Percentiles rank a stretch among this genome's conserved stretches.
These are phyloP conservation scores for Carnegiea gigantea DNA, from an alignment of 179 eudicot species.

Conservation along the genomic window DNA sequence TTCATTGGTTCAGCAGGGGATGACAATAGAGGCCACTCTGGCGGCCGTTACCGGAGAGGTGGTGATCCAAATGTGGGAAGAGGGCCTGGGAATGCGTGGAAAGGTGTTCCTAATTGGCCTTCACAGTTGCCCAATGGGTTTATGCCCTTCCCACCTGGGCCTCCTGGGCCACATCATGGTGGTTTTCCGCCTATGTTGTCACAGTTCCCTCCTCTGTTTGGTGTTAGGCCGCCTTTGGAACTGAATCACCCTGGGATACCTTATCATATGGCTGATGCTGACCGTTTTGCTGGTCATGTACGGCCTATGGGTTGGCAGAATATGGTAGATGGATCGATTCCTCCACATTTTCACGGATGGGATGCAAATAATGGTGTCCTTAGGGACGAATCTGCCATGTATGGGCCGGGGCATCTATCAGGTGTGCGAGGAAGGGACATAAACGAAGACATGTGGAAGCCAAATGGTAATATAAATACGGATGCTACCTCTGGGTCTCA, in stretches of 20 bases:
- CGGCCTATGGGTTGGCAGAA: conserved; percentile 78
- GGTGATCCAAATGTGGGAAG: conserved; percentile 71
- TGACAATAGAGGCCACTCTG: conserved; percentile 59
- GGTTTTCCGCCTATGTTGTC: conserved; percentile 66
- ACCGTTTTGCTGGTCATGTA: conserved; percentile 61
- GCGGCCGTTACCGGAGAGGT: conserved; percentile 62
- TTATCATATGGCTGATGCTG: conserved; percentile 69
- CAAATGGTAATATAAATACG: conserved; percentile 41
- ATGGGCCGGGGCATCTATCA: conserved; percentile 48
- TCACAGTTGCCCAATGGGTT: conserved; percentile 77
- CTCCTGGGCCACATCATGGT: conserved; percentile 76
- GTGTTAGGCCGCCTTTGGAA: conserved; percentile 75
- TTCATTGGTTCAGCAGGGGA: conserved; percentile 55
- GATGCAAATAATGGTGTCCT: conserved; percentile 62
- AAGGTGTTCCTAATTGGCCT: conserved; percentile 81
- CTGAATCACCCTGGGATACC: conserved; percentile 67
- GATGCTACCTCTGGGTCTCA: conserved; percentile 48
- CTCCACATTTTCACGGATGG: conserved; percentile 69
- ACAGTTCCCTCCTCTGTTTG: conserved; percentile 47
- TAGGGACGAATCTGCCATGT: conserved; percentile 66
- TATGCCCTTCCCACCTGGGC: conserved; percentile 78
- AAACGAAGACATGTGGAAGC: conserved; percentile 61
- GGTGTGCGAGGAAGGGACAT: conserved; percentile 54
- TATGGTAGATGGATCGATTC: conserved; percentile 51
- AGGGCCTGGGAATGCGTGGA: conserved; percentile 76